Evolutionary conservation across 345 rosid genomes (phyloP), one percentile per base, ranked within the genome.

Genomic region (Microcos paniculata): DNA sequence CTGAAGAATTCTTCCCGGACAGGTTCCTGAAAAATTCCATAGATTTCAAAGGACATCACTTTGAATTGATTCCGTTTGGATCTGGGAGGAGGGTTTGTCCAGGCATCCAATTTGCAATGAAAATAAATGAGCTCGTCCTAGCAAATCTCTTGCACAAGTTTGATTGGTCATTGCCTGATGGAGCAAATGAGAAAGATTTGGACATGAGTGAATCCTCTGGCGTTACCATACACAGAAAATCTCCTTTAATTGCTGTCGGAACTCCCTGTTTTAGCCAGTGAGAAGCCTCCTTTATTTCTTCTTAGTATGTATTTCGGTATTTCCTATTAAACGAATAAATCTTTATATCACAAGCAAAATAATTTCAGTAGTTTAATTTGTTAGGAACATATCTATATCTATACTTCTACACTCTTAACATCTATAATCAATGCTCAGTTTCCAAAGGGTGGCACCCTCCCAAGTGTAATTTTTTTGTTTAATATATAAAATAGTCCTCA

Each of bases 61-160:
- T 76, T 62, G 64, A 78, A 73, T 70, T 81, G 58, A 72, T 81
- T 16, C 84, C 84, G 11, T 78, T 81, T 51, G 82, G 82, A 24
- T 76, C 76, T 13, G 84, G 87, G 31, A 68, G 80, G 49, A 76
- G 87, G 70, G 69, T 75, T 13, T 81, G 87, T 43, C 84, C 87
- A 4, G 82, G 79, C 3, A 66, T 59, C 11, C 8, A 66, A 3
- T 81, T 84, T 73, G 82, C 77, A 12, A 59, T 74, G 74, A 70
- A 57, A n/a, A 63, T 76, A 58, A 70, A 70, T 61, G 87, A 84
- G 69, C 28, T 76, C 33, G 75, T 56, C n/a, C 73, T 81, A 73
- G 84, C 80, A 18, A 81, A 76, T 61, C 64, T 80, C 2, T n/a
- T 80, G 33, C 72, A 72, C 65, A 62, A 23, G 31, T 81, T 84